Base-by-base conservation (phyloP, 2,329 filamentous ascomycete genomes). In the Aureobasidium melanogenum region DNA sequence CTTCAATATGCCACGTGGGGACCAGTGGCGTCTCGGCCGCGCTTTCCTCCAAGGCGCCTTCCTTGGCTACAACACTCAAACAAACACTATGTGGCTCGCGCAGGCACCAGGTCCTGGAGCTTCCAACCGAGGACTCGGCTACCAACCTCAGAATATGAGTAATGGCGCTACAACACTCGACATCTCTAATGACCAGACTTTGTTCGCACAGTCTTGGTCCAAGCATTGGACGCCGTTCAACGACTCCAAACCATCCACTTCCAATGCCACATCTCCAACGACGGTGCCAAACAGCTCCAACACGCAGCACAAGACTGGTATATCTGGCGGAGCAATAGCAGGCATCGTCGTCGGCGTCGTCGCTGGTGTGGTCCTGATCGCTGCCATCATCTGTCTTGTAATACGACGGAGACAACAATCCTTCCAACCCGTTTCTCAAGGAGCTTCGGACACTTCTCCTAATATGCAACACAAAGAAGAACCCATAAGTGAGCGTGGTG, bases 1-100 rank as follows among this genome's bases (percentile, higher is more conserved):
- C 5, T 54, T 38, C 24, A 10, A 38, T 38, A 14, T 14, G 7
- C 10, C 32, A 17, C 67, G 70, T 0, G 69, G 68, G 2, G 55
- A 63, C 1, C 24, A 47, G 5, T 74, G 73, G 62, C 68, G 67
- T 2, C 72, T 80, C 2, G 78, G 79, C 0, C 73, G 76, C 19
- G 75, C 76, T 0, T 80, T 79, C 63, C 68, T 80, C 1, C 78
- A 80, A 63, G 77, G 78, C 30, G 76, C 78, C 4, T 80, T 80
- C 46, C 60, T 79, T 0, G 76, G 73, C 4, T 73, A 72, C 7
- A 75, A 78, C 63, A 77, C 73, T 72, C 67, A 69, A 19, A 48
- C 41, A 19, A 34, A 34, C 32, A 70, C 65, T 17, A 71, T 70
- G 68, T 77, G 73, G 69, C 67, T 78, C 9, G 76, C 71, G 5